Evolutionary conservation across 225 moss, liverwort and hornwort genomes (phyloP).

Genomic region (Anthoceros angustus): DNA sequence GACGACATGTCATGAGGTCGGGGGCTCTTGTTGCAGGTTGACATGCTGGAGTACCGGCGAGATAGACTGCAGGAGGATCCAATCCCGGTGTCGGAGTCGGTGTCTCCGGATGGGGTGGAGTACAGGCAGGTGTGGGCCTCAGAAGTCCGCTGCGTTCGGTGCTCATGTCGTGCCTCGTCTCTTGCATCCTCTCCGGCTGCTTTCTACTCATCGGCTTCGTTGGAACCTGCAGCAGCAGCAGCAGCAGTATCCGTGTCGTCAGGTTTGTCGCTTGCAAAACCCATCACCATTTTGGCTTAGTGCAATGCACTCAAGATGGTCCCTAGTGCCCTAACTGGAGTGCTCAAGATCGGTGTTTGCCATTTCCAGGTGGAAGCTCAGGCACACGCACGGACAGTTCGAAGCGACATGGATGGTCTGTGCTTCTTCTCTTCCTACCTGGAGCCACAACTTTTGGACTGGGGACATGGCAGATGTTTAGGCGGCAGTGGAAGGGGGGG

Average conservation of each 20-base stretch:
- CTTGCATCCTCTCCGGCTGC: no score
- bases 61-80: constrained; percentile 70
- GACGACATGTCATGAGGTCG: no score
- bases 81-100: constrained; percentile 28
- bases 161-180: no score
- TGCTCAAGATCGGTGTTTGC: background rate
- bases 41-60: constrained; percentile 56
- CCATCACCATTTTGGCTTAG: no score
- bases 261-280: no score
- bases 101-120: constrained; percentile 17
- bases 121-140: no score
- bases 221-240: no score
- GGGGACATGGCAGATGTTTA: constrained; percentile 80
- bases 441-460: constrained; percentile 82
- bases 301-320: no score
- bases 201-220: no score
- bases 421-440: constrained; percentile 59
- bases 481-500: constrained; percentile 68
- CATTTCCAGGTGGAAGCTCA: background rate
- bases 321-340: background rate
- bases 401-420: constrained; percentile 64
- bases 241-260: no score
- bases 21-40: constrained; percentile 63
- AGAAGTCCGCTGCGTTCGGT: no score
- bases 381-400: background rate